Evolutionary conservation across 179 eudicot species (phyloP).

Genomic region (Corrigiola litoralis): DNA sequence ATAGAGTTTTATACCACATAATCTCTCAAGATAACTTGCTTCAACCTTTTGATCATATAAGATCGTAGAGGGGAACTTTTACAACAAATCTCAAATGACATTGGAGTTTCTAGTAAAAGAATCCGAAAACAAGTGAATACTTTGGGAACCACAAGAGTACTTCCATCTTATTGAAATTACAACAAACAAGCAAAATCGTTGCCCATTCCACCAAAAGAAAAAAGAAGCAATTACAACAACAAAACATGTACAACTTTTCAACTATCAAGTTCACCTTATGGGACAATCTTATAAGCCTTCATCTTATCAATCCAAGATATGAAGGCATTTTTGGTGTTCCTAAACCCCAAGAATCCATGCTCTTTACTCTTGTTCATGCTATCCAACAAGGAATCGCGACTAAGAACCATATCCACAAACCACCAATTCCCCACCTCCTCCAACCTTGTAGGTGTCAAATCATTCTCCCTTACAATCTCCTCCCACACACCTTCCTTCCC

Average conservation of each 20-base stretch:
- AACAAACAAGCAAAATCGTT: neutral
- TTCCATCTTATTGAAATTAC: constrained; percentile 1
- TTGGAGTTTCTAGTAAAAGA: neutral
- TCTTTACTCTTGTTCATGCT: constrained; percentile 54
- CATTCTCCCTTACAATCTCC: constrained; percentile 35
- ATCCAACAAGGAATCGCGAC: constrained; percentile 18
- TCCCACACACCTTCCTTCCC: constrained; percentile 41
- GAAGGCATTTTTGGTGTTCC: constrained; percentile 42
- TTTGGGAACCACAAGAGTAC: neutral
- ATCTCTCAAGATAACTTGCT: neutral
- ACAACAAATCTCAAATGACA: neutral
- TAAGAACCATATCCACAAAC: constrained; percentile 24
- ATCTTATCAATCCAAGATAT: constrained; percentile 47
- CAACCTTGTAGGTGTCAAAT: constrained; percentile 29
- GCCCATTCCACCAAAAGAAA: neutral
- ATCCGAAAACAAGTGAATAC: neutral
- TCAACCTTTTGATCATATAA: neutral
- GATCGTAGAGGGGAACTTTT: neutral
- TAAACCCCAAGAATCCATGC: constrained; percentile 48
- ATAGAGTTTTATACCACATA: neutral
- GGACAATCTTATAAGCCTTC: constrained; percentile 41
- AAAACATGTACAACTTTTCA: neutral
- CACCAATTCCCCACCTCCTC: constrained; percentile 44
- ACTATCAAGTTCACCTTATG: constrained; percentile 14
- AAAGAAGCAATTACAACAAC: neutral